A percentile compares a stretch with the other conserved stretches of the same genome.
These are phyloP conservation scores for Chloranthus sessilifolius DNA, from an alignment of 164 flowering plant species.

Conservation along the genomic window DNA sequence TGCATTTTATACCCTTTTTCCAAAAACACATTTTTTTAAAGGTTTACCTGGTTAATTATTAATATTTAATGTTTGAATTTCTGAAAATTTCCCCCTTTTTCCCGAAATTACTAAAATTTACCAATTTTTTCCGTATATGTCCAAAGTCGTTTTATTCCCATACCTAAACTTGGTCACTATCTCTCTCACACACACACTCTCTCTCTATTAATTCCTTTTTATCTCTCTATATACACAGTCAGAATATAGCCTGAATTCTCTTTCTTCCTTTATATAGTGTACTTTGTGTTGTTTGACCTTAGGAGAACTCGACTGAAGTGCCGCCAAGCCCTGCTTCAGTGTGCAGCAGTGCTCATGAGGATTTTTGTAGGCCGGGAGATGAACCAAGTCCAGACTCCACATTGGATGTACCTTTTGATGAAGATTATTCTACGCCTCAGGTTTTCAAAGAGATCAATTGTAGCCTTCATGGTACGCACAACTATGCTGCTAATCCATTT, in stretches of 20 bases:
- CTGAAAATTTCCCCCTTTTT: too few relatives aligned
- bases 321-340: conserved; percentile 99
- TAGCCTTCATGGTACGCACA: conserved; percentile 54
- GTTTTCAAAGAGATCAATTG: conserved; percentile 76
- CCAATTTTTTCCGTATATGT: too few relatives aligned
- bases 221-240: not conserved
- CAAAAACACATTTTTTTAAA: too few relatives aligned
- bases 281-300: conserved; percentile 3
- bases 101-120: too few relatives aligned
- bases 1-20: too few relatives aligned
- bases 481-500: not conserved
- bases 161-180: too few relatives aligned
- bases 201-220: not conserved
- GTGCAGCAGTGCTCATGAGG: conserved; percentile 73
- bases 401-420: conserved; percentile 46
- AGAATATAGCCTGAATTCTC: not conserved
- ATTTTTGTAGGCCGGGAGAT: conserved; percentile 43
- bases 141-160: too few relatives aligned
- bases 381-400: conserved; percentile 55
- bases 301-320: conserved; percentile 96
- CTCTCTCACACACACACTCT: too few relatives aligned
- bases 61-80: too few relatives aligned
- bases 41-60: too few relatives aligned
- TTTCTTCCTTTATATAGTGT: not conserved
- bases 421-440: conserved; percentile 38